Base-by-base conservation (phyloP, 768 basidiomycete species). In the Mycena galericulata region DNA sequence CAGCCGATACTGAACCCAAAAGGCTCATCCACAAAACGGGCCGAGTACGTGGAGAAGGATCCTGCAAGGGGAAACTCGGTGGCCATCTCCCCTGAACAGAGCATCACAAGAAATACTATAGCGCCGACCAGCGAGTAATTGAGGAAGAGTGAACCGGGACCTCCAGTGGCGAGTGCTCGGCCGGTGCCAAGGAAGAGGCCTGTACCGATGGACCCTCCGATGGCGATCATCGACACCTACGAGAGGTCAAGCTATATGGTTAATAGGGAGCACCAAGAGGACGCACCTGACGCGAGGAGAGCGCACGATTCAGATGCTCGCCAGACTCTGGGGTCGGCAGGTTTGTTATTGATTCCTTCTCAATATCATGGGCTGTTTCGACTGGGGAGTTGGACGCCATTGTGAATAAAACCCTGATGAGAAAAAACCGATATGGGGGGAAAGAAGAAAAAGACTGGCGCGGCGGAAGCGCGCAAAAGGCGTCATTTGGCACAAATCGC, bases 61-160 rank as follows among this genome's bases (percentile, higher is more conserved):
- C 95, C 95, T 79, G 93, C 91, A 7, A 95, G 87, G 30, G 93
- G 93, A 72, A 94, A 95, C 70, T 95, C 93, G 0, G 93, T 95
- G 1, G 92, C 92, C 92, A 95, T 94, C 76, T 95, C 93, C 43
- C 93, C 93, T 34, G 54, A 34, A 26, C 50, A 54, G 40, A 62
- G 61, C 50, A 62, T 53, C 30, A 54, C 51, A 8, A 62, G 41
- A 45, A 53, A 62, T 27, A 62, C 61, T 32, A 62, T 41, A 18
- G 29, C 61, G 29, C 61, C 61, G 40, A 62, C 61, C n/a, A 62
- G 50, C 20, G 51, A 45, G 36, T 62, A 62, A 22, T 53, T 54
- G 30, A 62, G 61, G 29, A 62, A 38, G 61, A 62, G 50, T 34
- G 50, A 53, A 32, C 40, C 61, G 30, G 61, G 61, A 45, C 61